Base-by-base conservation (phyloP, 257 asterid species). In the Leptodermis oblonga region DNA sequence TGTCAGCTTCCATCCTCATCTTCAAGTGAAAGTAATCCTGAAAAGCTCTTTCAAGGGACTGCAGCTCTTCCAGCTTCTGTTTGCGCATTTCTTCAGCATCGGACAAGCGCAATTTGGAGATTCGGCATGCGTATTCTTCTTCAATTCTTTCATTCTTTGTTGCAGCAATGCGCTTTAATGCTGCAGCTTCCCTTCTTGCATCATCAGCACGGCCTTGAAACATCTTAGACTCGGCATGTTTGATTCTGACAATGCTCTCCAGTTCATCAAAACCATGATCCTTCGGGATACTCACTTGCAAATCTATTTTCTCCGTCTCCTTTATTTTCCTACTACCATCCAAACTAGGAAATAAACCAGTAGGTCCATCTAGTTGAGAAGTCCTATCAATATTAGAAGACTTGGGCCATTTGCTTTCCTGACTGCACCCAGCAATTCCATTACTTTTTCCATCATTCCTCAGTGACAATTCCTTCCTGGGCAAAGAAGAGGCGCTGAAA, bases 11-110 rank as follows among this genome's bases (percentile, higher is more conserved):
- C 98, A 92, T 88, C 79, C 97, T 86, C 87, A 83, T 86, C 73
- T 91, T 93, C 96, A 87, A 89, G 42, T 59, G 83, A 75, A 81
- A 88, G 73, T 93, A 93, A 31, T 93, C 99, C 70, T 89, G 92
- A 70, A 86, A 82, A 1, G 86, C 83, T 78, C 87, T 79, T 74
- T 93, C 99, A 31, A 82, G 81, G 58, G 84, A 71, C 76, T 83
- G 92, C 23, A 88, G 86, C 83, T 90, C 97, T 67, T 93, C 94
- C 74, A 88, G 33, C 81, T 93, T 93, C 58, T 90, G 96, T 74
- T 84, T 93, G 33, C 88, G 83, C 92, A 88, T 86, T 74, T 91
- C 99, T 80, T 93, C 97, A 63, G 97, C 96, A 80, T 89, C 96
- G 14, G 78, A 81, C 84, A 93, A 53, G 1, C 88, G 91, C 78